Conservation (phyloP, 352 stramenopile species). For the Phytopythium delawarense region DNA sequence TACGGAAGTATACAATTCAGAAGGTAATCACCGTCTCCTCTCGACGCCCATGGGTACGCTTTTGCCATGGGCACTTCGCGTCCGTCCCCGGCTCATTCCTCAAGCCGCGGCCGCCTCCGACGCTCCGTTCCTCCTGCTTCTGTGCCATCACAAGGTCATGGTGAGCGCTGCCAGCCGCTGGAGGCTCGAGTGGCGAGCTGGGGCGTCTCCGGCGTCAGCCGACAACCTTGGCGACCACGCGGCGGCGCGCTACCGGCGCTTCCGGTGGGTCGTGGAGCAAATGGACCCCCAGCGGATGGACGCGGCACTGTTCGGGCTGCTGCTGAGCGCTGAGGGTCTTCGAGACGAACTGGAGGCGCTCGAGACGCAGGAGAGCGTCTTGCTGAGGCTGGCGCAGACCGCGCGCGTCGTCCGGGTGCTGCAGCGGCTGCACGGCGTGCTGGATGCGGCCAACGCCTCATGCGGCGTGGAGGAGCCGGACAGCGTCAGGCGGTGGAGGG, state of each 20-base stretch:
- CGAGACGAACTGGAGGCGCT: background rate
- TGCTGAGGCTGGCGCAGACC: conserved; percentile 1
- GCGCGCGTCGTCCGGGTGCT: background rate
- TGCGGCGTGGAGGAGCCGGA: background rate
- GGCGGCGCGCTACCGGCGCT: background rate
- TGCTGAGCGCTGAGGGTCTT: background rate
- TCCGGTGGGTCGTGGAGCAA: background rate
- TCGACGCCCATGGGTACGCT: no score
- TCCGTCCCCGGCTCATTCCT: background rate
- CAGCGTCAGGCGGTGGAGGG: background rate
- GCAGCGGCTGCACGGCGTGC: background rate
- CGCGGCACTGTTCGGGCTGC: background rate
- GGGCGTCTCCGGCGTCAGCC: background rate
- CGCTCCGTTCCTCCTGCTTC: background rate
- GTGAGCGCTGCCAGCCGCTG: background rate
- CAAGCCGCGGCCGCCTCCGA: background rate
- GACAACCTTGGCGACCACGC: background rate
- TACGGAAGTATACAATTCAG: no score
- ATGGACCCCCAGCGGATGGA: background rate
- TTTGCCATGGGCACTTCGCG: no score
- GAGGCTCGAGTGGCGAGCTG: background rate
- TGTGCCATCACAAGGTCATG: background rate
- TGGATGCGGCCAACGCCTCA: background rate
- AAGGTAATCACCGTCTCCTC: no score
- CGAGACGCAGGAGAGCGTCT: background rate